Base-by-base conservation (phyloP, 1,139 yeast genomes). In the Saccharomycopsis phalli region DNA sequence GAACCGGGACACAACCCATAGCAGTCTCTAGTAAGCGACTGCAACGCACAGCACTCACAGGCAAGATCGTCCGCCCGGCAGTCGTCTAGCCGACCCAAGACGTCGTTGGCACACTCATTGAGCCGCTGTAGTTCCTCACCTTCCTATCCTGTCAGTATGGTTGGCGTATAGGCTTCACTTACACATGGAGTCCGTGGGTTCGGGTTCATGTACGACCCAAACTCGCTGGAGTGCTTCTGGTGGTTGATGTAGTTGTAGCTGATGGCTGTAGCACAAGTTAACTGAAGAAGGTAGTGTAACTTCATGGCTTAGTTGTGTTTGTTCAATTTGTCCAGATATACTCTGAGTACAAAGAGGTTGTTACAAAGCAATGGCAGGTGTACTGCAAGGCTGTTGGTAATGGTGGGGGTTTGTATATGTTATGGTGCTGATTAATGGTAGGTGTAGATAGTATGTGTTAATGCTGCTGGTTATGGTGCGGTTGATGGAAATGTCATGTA, bases 11-110 rank as follows among this genome's bases (percentile, higher is more conserved):
- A 71, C 42, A 70, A 54, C 16, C 63, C 65, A 50, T 65, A 69
- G 51, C 76, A 70, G 28, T 61, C 62, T 36, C 56, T 59, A 28
- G 63, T 59, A 55, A 70, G 61, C 42, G 66, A 63, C 51, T 70
- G 76, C 31, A 71, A 56, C 7, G 76, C 75, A 55, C 76, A 70
- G 49, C 77, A 71, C 47, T 70, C 75, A 53, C 76, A 71, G 2
- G 74, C 74, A 48, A 68, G 57, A 53, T 71, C 76, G 49, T 68
- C 69, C 2, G 74, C 66, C 49, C 66, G 66, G 47, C 77, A 71
- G 40, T 61, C 66, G 48, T 69, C 73, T 36, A 71, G 57, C 46
- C 59, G 65, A 31, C 60, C 51, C 26, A 70, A 54, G 7, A 70
- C 68, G 40, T 66, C 71, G 46, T 65, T 68, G 36, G 72, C 69